Evolutionary conservation across 306 rosid genomes (phyloP).

Genomic region (Dryas drummondii): DNA sequence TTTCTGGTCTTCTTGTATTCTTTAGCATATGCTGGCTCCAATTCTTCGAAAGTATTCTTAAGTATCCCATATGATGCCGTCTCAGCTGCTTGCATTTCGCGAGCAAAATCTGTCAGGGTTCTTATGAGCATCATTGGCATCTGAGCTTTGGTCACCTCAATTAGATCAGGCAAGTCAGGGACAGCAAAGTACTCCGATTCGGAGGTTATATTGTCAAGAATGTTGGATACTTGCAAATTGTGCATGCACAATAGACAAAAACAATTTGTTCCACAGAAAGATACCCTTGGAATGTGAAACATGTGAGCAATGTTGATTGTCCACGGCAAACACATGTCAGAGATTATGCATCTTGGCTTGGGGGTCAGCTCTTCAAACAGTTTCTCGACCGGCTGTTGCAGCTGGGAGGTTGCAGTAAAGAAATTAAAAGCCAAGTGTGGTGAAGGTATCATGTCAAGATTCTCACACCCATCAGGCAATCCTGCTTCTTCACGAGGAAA

Average conservation of each 20-base stretch:
- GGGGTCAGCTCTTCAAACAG: constrained; percentile 35
- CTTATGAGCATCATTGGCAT: neutral
- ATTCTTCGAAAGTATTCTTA: constrained; percentile 25
- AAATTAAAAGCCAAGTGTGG: constrained; percentile 21
- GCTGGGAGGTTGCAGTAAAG: constrained; percentile 23
- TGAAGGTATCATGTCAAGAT: constrained; percentile 55
- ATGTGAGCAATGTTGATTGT: constrained; percentile 20
- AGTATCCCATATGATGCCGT: constrained; percentile 21
- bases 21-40: constrained; percentile 41
- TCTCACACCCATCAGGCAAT: constrained; percentile 55
- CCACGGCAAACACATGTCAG: constrained; percentile 51
- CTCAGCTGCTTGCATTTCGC: neutral
- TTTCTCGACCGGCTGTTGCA: constrained; percentile 42
- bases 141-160: constrained; percentile 22
- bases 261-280: constrained; percentile 5
- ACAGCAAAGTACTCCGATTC: constrained; percentile 17
- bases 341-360: constrained; percentile 58
- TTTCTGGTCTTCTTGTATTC: constrained; percentile 39
- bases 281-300: constrained; percentile 25
- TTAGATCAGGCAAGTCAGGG: constrained; percentile 23
- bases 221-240: neutral
- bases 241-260: neutral
- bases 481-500: constrained; percentile 35
- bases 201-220: neutral
- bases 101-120: neutral